These are phyloP conservation scores for Arachnomyces sp. DNA, from an alignment of 2,329 filamentous ascomycete genomes.

Conservation along the genomic window DNA sequence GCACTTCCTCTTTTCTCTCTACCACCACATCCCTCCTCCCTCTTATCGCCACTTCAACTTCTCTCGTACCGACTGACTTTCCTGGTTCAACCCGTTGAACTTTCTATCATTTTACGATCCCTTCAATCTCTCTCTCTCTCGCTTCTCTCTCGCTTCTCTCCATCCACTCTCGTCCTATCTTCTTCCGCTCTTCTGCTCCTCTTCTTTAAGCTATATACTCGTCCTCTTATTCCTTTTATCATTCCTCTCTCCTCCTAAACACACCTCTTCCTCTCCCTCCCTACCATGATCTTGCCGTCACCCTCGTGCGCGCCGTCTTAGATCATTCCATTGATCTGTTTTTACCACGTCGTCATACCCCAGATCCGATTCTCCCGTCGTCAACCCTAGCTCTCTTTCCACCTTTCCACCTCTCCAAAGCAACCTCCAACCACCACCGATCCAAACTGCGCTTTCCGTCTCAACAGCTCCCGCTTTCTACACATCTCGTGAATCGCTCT, in stretches of 20 bases:
- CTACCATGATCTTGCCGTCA: slow-evolving; percentile 3
- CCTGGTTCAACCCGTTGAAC: slow-evolving; percentile 7
- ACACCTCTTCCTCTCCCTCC: not conserved
- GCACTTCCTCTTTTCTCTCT: slow-evolving; percentile 4
- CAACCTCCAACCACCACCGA: not conserved
- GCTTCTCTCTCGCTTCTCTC: slow-evolving; percentile 2
- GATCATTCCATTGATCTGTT: slow-evolving; percentile 3
- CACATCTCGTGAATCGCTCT: no score
- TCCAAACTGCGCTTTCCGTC: not conserved
- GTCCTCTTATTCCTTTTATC: not conserved
- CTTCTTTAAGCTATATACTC: not conserved
- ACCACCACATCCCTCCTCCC: no score
- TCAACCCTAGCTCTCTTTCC: slow-evolving; percentile 3
- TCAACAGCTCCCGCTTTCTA: not conserved
- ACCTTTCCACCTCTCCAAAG: not conserved
- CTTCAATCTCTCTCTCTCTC: slow-evolving; percentile 6
- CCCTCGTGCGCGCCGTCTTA: slow-evolving; percentile 1
- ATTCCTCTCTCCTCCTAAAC: slow-evolving; percentile 5
- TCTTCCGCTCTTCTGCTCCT: not conserved
- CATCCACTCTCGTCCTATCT: slow-evolving; percentile 6
- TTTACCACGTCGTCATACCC: slow-evolving; percentile 1
- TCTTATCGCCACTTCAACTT: slow-evolving; percentile 5
- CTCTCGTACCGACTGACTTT: slow-evolving; percentile 8
- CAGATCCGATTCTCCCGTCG: slow-evolving; percentile 5
- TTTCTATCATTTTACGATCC: slow-evolving; percentile 1